Percentiles rank a stretch among this genome's conserved stretches.
These are phyloP conservation scores for Mycosphaerella sp. DNA, from an alignment of 2,329 filamentous ascomycete species.

Conservation along the genomic window DNA sequence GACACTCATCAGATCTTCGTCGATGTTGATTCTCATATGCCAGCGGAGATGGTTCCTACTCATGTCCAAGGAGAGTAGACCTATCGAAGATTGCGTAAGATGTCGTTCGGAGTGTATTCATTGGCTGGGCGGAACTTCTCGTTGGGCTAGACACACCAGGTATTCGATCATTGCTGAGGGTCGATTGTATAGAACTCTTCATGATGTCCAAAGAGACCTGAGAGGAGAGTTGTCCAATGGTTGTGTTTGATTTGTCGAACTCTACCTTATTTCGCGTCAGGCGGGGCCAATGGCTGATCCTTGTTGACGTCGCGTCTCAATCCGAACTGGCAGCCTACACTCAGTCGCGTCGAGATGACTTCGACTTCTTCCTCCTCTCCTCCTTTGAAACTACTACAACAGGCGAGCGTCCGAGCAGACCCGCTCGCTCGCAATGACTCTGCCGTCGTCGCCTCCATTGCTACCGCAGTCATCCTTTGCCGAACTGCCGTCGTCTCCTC, in stretches of 20 bases:
- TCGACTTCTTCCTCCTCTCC: background rate
- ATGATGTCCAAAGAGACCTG: too few relatives aligned
- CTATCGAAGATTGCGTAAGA: too few relatives aligned
- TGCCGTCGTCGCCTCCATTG: conserved; percentile 32
- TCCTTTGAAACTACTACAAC: background rate
- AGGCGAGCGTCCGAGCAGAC: conserved; percentile 24
- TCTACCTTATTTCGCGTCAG: background rate
- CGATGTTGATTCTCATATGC: too few relatives aligned
- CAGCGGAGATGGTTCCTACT: too few relatives aligned
- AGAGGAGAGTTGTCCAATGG: too few relatives aligned
- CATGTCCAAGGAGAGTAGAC: too few relatives aligned
- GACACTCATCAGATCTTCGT: too few relatives aligned
- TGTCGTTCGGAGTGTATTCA: too few relatives aligned
- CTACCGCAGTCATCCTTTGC: conserved; percentile 17
- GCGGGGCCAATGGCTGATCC: background rate
- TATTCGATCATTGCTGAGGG: too few relatives aligned
- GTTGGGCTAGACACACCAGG: too few relatives aligned
- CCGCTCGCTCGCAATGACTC: conserved; percentile 28
- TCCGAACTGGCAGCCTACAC: background rate
- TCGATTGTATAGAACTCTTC: too few relatives aligned
- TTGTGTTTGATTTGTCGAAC: background rate
- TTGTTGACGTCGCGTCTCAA: background rate
- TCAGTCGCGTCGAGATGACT: background rate
- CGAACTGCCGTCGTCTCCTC: conserved; percentile 22
- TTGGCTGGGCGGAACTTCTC: too few relatives aligned